Conservation (phyloP, 371 early-diverging fungal species). For the Mortierella sp. region DNA sequence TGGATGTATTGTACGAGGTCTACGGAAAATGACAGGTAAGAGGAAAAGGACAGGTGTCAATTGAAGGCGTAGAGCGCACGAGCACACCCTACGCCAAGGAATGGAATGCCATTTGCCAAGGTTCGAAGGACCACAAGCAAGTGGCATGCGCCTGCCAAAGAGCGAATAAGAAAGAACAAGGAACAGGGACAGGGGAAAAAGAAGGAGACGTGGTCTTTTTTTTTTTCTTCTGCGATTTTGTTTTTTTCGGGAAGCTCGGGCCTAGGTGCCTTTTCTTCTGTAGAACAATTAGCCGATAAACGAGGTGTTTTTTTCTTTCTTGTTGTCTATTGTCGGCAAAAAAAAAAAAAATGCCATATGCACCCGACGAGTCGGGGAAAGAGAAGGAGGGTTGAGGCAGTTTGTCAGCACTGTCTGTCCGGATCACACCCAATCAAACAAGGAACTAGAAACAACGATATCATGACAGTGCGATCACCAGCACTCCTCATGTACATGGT, state of each 20-base stretch:
- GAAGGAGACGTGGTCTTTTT: not conserved
- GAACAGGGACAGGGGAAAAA: not conserved
- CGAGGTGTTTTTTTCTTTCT: not conserved
- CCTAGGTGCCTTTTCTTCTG: not conserved
- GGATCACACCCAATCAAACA: not conserved
- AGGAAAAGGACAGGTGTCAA: not conserved
- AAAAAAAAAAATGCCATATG: not conserved
- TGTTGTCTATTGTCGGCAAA: not conserved
- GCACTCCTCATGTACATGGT: not conserved
- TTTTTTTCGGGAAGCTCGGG: constrained; percentile 5
- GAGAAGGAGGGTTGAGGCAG: not conserved
- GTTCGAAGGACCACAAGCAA: too few relatives aligned
- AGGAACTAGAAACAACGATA: not conserved
- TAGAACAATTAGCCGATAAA: not conserved
- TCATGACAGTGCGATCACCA: too few relatives aligned
- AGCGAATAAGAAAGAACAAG: not conserved
- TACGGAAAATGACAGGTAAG: not conserved
- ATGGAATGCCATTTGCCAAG: not conserved
- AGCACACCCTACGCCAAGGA: not conserved
- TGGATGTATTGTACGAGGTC: not conserved
- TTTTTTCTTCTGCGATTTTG: not conserved
- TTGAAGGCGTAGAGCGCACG: not conserved
- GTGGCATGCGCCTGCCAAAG: not conserved
- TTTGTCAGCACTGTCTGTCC: constrained; percentile 1
- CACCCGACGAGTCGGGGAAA: not conserved